Percentiles rank a stretch among this genome's conserved stretches.
phyloP scores from a whole-genome alignment of 2,329 filamentous ascomycete species.

The Stenocarpella maydis region DNA sequence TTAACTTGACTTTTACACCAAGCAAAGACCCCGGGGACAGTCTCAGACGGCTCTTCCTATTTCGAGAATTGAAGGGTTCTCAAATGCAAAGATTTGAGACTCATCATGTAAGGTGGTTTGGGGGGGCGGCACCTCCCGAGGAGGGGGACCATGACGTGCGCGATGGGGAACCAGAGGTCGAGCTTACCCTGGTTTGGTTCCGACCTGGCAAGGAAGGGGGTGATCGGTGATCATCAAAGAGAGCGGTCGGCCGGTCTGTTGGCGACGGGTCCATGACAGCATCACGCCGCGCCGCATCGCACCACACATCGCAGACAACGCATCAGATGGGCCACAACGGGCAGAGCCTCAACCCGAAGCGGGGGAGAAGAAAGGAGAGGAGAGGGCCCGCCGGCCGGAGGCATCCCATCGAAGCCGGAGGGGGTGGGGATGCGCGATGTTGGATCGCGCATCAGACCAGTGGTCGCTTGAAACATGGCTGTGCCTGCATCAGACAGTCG shows the following conservation, averaged over 20 bases:
- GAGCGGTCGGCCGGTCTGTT: not conserved
- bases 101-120: slow-evolving; percentile 46
- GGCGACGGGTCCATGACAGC: not conserved
- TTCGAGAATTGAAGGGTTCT: slow-evolving; percentile 44
- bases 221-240: not conserved
- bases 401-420: not conserved
- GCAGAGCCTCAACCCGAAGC: slow-evolving; percentile 11
- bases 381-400: too few species aligned
- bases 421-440: not conserved
- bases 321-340: not conserved
- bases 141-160: not conserved
- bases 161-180: not conserved
- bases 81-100: slow-evolving; percentile 41
- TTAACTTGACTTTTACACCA: not conserved
- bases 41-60: slow-evolving; percentile 56
- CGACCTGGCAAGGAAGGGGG: not conserved
- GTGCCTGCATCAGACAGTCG: slow-evolving; percentile 31
- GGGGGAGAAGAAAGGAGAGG: not conserved
- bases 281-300: not conserved
- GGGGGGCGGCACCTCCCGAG: not conserved
- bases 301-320: not conserved
- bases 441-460: slow-evolving; percentile 19
- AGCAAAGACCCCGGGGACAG: slow-evolving; percentile 38
- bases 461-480: slow-evolving; percentile 30
- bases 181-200: slow-evolving; percentile 26